Evolutionary conservation across 2,329 filamentous ascomycete species (phyloP).

Genomic region (Endocalyx cinctus): DNA sequence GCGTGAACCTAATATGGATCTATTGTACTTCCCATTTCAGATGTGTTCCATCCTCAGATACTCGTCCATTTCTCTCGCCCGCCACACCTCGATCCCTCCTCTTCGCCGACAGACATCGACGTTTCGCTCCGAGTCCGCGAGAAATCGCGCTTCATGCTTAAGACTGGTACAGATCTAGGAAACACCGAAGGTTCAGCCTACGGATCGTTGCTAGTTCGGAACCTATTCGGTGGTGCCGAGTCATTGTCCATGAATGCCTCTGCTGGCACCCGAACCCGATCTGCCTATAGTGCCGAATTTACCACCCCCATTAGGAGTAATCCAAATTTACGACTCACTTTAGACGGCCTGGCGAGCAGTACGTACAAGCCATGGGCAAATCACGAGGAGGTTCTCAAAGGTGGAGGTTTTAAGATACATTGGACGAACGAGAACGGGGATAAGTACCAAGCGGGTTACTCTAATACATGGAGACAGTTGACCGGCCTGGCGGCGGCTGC

Average conservation of each 20-base stretch:
- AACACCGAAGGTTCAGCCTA: conserved; percentile 94
- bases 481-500: conserved; percentile 73
- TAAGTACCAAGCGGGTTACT: conserved; percentile 75
- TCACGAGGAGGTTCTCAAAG: conserved; percentile 84
- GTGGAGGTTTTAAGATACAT: conserved; percentile 69
- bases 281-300: conserved; percentile 83
- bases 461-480: conserved; percentile 80
- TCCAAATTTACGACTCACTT: conserved; percentile 71
- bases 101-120: conserved; percentile 72
- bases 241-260: conserved; percentile 82
- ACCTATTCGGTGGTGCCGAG: conserved; percentile 92
- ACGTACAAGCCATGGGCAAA: conserved; percentile 90
- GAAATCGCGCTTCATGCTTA: conserved; percentile 77
- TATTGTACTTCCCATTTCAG: conserved; percentile 36
- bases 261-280: conserved; percentile 82
- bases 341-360: conserved; percentile 77
- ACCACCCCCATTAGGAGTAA: conserved; percentile 80
- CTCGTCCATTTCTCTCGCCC: conserved; percentile 78
- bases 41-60: conserved; percentile 82
- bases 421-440: conserved; percentile 65
- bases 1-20: conserved; percentile 7
- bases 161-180: conserved; percentile 91
- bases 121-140: conserved; percentile 76
- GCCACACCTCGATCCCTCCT: conserved; percentile 61
- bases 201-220: conserved; percentile 79